phyloP scores from a whole-genome alignment of 352 stramenopile species.

The Phytophthora rubi region DNA sequence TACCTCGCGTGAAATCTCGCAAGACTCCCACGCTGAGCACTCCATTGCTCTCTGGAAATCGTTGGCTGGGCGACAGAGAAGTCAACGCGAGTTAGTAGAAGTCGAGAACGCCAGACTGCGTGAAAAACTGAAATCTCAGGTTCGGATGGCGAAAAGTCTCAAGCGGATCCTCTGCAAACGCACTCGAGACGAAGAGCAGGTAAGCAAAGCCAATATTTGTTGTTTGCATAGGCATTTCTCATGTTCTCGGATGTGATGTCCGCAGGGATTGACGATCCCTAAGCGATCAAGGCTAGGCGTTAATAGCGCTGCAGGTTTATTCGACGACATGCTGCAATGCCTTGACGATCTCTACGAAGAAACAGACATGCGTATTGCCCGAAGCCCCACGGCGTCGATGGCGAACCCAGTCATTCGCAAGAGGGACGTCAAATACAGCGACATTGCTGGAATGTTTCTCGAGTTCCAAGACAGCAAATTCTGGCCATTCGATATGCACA shows the following conservation, averaged over 20 bases:
- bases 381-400: constrained; percentile 1
- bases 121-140: constrained; percentile 46
- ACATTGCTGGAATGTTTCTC: constrained; percentile 34
- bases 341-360: constrained; percentile 19
- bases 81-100: constrained; percentile 40
- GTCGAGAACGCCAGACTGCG: constrained; percentile 49
- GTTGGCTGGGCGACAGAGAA: constrained; percentile 45
- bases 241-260: not conserved
- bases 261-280: not conserved
- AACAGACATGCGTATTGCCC: constrained; percentile 5
- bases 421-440: constrained; percentile 29
- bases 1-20: not conserved
- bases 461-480: constrained; percentile 40
- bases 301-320: not conserved
- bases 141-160: constrained; percentile 45
- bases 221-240: not conserved
- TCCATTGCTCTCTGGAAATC: constrained; percentile 43
- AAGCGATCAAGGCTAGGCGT: constrained; percentile 13
- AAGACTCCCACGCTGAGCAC: not conserved
- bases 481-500: constrained; percentile 31
- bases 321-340: constrained; percentile 17
- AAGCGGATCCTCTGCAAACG: constrained; percentile 43
- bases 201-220: not conserved
- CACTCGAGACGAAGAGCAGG: constrained; percentile 18
- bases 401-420: constrained; percentile 18